Evolutionary conservation across 108 stramenopile species (phyloP).

Genomic region (Discostella pseudostelligera): DNA sequence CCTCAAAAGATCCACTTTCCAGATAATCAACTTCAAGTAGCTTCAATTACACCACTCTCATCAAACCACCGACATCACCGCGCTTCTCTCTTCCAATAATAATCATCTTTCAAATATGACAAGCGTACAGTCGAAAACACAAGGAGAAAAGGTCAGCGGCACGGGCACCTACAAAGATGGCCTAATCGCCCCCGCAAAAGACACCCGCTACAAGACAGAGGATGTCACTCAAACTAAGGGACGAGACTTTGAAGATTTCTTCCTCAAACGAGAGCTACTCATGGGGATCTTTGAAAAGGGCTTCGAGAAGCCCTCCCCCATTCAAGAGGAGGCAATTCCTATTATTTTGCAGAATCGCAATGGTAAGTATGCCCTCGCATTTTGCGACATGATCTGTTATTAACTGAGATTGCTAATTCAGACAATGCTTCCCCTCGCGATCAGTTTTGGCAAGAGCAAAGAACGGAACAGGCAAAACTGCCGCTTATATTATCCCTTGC

Average conservation of each 20-base stretch:
- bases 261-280: conserved; percentile 92
- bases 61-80: not conserved
- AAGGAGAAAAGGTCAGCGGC: conserved; percentile 51
- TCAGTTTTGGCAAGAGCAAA: conserved; percentile 93
- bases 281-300: conserved; percentile 99
- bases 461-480: conserved; percentile 98
- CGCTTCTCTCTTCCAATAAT: not conserved
- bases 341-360: conserved; percentile 95
- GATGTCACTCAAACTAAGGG: conserved; percentile 97
- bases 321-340: conserved; percentile 99
- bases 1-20: no score
- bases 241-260: conserved; percentile 98
- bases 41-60: no score
- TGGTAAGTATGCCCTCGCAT: conserved; percentile 6
- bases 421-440: not conserved
- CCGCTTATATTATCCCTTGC: conserved; percentile 98
- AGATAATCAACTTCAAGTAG: no score
- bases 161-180: conserved; percentile 85
- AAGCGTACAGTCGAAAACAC: conserved; percentile 26
- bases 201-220: conserved; percentile 90
- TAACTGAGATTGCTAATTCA: conserved; percentile 3
- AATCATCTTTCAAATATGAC: conserved; percentile 33
- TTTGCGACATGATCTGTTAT: not conserved
- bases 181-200: conserved; percentile 77
- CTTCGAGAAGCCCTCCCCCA: conserved; percentile 97